A percentile compares a stretch with the other conserved stretches of the same genome.
Conservation (phyloP, 148 eudicot species). For the Rhododendron ferrugineum region DNA sequence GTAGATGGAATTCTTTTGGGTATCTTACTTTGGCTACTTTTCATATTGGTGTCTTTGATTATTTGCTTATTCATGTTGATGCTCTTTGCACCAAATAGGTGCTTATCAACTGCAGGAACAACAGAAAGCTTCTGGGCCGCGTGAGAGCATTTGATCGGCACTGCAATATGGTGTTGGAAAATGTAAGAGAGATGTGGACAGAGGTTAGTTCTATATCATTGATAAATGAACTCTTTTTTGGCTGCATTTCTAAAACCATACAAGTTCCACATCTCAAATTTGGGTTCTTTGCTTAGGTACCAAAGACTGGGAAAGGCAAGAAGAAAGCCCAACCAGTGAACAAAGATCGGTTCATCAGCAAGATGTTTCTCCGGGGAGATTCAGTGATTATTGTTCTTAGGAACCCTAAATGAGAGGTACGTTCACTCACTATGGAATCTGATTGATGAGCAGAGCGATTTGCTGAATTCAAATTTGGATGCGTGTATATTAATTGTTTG, state of each 20-base stretch:
- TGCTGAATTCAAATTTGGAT: neutral
- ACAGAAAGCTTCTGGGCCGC: conserved; percentile 71
- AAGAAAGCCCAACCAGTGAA: conserved; percentile 87
- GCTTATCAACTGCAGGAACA: conserved; percentile 90
- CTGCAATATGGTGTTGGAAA: conserved; percentile 80
- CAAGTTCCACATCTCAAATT: neutral
- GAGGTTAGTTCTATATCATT: conserved; percentile 41
- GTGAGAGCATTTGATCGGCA: conserved; percentile 76
- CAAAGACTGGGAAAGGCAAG: conserved; percentile 96
- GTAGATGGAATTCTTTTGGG: neutral
- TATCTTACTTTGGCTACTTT: conserved; percentile 1
- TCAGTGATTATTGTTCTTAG: conserved; percentile 88
- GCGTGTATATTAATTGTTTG: too few relatives aligned
- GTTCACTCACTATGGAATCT: neutral
- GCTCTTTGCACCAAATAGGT: conserved; percentile 34
- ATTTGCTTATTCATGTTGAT: neutral
- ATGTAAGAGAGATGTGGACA: conserved; percentile 88
- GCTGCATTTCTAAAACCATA: neutral
- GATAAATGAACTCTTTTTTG: neutral
- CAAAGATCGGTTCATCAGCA: conserved; percentile 89
- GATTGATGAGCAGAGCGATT: neutral
- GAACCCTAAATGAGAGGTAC: conserved; percentile 65
- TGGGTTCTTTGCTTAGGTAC: conserved; percentile 40
- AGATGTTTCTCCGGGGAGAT: conserved; percentile 96
- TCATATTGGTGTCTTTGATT: neutral